Percentiles rank a stretch among this genome's conserved stretches.
Conservation (phyloP, 1,284 basidiomycete species). For the Austroboletus rostrupii region DNA sequence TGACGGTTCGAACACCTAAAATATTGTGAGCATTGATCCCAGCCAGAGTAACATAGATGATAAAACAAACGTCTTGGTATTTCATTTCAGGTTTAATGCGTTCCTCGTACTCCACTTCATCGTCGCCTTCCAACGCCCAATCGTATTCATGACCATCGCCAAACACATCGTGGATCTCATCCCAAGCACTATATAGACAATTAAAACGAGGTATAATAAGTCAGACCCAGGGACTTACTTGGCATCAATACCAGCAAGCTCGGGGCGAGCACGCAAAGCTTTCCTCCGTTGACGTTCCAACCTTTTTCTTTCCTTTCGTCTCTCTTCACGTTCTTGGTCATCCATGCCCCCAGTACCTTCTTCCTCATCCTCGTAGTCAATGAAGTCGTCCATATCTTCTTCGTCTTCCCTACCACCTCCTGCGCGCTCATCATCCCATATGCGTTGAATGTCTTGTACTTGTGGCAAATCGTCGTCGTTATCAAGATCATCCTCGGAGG, state of each 20-base stretch:
- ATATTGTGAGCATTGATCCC: slow-evolving; percentile 10
- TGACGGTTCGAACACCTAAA: slow-evolving; percentile 94
- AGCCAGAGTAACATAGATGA: slow-evolving; percentile 2
- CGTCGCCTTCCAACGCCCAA: slow-evolving; percentile 85
- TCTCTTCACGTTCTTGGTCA: slow-evolving; percentile 70
- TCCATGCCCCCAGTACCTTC: slow-evolving; percentile 66
- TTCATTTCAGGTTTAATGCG: slow-evolving; percentile 70
- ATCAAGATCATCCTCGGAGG: slow-evolving; percentile 71
- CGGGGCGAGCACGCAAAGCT: slow-evolving; percentile 64
- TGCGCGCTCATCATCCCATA: slow-evolving; percentile 79
- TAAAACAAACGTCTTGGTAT: slow-evolving; percentile 78
- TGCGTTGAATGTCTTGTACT: slow-evolving; percentile 70
- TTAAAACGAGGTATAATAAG: slow-evolving; percentile 12
- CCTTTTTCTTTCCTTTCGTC: slow-evolving; percentile 62
- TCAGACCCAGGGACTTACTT: slow-evolving; percentile 50
- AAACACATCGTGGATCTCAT: slow-evolving; percentile 95
- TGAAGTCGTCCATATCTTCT: slow-evolving; percentile 84
- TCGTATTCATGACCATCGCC: slow-evolving; percentile 97
- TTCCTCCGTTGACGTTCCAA: slow-evolving; percentile 62
- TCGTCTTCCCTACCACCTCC: slow-evolving; percentile 64
- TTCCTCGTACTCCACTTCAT: slow-evolving; percentile 57
- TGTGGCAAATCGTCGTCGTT: slow-evolving; percentile 53
- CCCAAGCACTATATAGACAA: slow-evolving; percentile 73
- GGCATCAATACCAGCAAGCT: slow-evolving; percentile 83
- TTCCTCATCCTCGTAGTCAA: slow-evolving; percentile 88